Base-by-base conservation (phyloP, 2,329 filamentous ascomycete species). In the Hymenoscyphus infarciens region DNA sequence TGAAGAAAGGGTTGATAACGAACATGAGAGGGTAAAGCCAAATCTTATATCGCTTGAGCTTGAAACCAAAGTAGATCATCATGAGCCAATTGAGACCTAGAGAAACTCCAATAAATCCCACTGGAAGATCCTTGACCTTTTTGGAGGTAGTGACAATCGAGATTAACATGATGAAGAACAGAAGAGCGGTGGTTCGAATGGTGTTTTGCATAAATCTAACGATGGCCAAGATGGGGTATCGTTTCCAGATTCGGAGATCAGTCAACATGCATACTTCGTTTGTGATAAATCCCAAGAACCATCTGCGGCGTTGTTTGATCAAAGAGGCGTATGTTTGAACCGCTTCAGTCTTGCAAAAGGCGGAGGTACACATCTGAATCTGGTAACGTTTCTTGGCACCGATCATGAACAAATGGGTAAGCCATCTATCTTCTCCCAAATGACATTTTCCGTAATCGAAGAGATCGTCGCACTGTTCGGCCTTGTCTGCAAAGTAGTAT, bases 241-340 rank as follows among this genome's bases (percentile, higher is more conserved):
- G 85, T 75, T 85, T 90, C 94, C 94, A 98, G 31, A 98, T 82
- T 63, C 95, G 87, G 76, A 90, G 87, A 77, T 98, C 94, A 1
- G 95, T 98, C 78, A 99, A 81, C 95, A 98, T 97, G 78, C 93
- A 97, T 7, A 92, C 94, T 75, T 98, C 94, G 75, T 99, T 99
- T 16, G 94, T 97, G 78, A 98, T 93, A 77, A 97, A 97, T 33
- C 94, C 94, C 53, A 98, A 82, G 75, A 98, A 98, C 95, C 95
- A 99, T 73, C 95, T 85, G 61, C 94, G 88, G 64, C 95, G 88
- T 79, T 99, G 95, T 81, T 98, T 97, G 74, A 97, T 82, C 56
- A 99, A 83, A 70, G 90, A 92, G 62, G 79, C 79, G 76, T 93
- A 93, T 2, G 89, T 92, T 77, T 97, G 92, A 19, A 97, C 94